Percentiles rank a stretch among this genome's conserved stretches.
These are phyloP conservation scores for Ustilaginoidea virens DNA, from an alignment of 2,329 filamentous ascomycete species.

Conservation along the genomic window DNA sequence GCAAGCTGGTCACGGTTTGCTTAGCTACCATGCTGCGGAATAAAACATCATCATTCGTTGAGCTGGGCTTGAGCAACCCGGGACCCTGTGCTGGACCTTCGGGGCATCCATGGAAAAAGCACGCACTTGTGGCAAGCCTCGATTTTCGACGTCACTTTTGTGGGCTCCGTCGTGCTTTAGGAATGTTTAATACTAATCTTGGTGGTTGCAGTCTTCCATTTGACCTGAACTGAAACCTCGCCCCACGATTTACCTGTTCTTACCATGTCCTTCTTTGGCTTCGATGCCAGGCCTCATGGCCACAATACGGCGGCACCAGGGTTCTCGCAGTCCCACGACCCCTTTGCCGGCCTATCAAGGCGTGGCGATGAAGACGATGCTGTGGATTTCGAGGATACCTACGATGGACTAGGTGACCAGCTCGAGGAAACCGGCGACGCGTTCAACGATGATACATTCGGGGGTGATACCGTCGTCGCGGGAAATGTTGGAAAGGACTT, in stretches of 20 bases:
- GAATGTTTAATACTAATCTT: neutral
- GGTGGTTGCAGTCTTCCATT: neutral
- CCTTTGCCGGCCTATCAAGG: constrained; percentile 68
- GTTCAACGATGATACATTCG: constrained; percentile 96
- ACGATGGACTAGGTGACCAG: constrained; percentile 83
- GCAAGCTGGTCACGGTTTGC: too few species aligned
- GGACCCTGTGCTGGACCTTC: too few species aligned
- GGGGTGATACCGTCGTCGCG: constrained; percentile 20
- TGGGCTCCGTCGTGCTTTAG: too few species aligned
- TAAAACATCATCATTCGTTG: too few species aligned
- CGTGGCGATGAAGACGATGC: constrained; percentile 42
- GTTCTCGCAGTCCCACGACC: constrained; percentile 72
- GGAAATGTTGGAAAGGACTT: constrained; percentile 74
- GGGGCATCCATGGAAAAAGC: too few species aligned
- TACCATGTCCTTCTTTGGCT: constrained; percentile 97
- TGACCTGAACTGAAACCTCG: neutral
- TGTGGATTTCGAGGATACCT: constrained; percentile 87
- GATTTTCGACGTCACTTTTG: neutral
- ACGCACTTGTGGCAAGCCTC: neutral
- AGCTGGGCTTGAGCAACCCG: too few species aligned
- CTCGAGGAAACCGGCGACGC: constrained; percentile 85
- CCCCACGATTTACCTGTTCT: too few species aligned
- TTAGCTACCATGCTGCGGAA: too few species aligned
- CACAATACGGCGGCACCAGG: constrained; percentile 58
- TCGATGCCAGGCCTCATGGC: constrained; percentile 46